Percentiles rank a stretch among this genome's conserved stretches.
These are phyloP conservation scores for Circinella umbellata DNA, from an alignment of 371 early-diverging fungal genomes.

Conservation along the genomic window DNA sequence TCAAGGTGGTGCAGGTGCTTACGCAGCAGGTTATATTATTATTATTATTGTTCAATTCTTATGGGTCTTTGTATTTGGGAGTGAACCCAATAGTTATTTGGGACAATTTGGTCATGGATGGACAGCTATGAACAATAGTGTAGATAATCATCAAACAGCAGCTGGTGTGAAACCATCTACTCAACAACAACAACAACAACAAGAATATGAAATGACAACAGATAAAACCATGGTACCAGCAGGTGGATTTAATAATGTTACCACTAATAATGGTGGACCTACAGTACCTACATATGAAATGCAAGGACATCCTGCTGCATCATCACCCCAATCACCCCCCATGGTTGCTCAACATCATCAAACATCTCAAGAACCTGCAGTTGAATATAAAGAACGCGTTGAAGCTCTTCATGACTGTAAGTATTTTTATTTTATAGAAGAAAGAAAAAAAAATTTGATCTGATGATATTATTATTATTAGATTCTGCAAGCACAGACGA, in stretches of 20 bases:
- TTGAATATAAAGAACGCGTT: slow-evolving; percentile 42
- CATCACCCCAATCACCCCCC: slow-evolving; percentile 9
- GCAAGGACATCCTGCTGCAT: slow-evolving; percentile 21
- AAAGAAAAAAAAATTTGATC: not conserved
- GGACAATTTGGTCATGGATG: slow-evolving; percentile 31
- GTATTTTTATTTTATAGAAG: not conserved
- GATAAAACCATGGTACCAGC: slow-evolving; percentile 29
- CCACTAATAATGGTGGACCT: not conserved
- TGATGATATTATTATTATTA: slow-evolving; percentile 11
- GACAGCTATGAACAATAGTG: slow-evolving; percentile 25
- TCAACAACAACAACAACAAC: slow-evolving; percentile 1
- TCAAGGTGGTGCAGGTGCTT: slow-evolving; percentile 30
- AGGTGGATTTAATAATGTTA: slow-evolving; percentile 6
- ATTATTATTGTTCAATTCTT: slow-evolving; percentile 47
- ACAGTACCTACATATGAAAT: slow-evolving; percentile 8
- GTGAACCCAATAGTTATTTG: slow-evolving; percentile 43
- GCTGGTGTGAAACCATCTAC: slow-evolving; percentile 9
- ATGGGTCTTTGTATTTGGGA: slow-evolving; percentile 54
- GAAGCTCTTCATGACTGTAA: slow-evolving; percentile 30
- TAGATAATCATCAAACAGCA: slow-evolving; percentile 22
- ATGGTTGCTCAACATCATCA: too few relatives aligned
- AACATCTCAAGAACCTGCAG: slow-evolving; percentile 1
- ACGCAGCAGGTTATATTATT: slow-evolving; percentile 47
- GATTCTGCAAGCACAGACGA: slow-evolving; percentile 83
- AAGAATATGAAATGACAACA: slow-evolving; percentile 33